phyloP scores from a whole-genome alignment of 352 stramenopile species.

The Phytophthora idaei region DNA sequence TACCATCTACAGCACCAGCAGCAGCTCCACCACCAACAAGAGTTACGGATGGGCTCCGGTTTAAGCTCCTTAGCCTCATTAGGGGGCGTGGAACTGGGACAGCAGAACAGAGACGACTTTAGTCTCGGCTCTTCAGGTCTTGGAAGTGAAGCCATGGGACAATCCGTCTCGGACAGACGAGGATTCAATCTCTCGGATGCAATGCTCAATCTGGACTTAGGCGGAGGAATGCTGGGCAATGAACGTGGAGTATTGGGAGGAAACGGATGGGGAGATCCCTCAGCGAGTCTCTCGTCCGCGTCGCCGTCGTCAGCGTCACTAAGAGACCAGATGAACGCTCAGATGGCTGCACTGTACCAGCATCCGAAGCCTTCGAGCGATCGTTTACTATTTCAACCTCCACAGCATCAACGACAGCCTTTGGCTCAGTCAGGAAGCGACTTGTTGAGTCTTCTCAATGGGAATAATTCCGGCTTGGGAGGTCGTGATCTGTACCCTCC shows the following conservation, averaged over 20 bases:
- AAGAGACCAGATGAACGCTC: conserved; percentile 79
- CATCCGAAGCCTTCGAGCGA: conserved; percentile 28
- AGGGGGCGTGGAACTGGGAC: conserved; percentile 26
- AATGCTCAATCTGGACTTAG: conserved; percentile 49
- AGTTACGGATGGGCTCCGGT: conserved; percentile 19
- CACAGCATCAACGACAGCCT: conserved; percentile 35
- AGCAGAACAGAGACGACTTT: conserved; percentile 21
- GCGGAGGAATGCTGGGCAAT: conserved; percentile 16
- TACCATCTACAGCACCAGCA: conserved; percentile 59
- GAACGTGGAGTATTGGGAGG: conserved; percentile 13
- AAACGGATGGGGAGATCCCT: conserved; percentile 22
- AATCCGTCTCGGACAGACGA: conserved; percentile 17
- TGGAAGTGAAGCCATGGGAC: conserved; percentile 2
- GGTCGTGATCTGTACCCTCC: conserved; percentile 21
- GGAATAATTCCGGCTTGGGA: conserved; percentile 20
- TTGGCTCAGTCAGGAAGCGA: conserved; percentile 43
- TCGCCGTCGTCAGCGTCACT: conserved; percentile 41
- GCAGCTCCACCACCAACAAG: conserved; percentile 45
- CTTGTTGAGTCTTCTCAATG: conserved; percentile 46
- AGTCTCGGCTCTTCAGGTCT: conserved; percentile 17
- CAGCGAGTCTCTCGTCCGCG: conserved; percentile 23
- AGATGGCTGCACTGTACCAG: conserved; percentile 79
- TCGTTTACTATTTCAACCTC: conserved; percentile 29
- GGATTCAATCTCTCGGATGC: conserved; percentile 49
- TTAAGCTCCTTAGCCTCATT: conserved; percentile 26